Conservation (phyloP, 495 filamentous ascomycete genomes). For the Xylaria grammica region DNA sequence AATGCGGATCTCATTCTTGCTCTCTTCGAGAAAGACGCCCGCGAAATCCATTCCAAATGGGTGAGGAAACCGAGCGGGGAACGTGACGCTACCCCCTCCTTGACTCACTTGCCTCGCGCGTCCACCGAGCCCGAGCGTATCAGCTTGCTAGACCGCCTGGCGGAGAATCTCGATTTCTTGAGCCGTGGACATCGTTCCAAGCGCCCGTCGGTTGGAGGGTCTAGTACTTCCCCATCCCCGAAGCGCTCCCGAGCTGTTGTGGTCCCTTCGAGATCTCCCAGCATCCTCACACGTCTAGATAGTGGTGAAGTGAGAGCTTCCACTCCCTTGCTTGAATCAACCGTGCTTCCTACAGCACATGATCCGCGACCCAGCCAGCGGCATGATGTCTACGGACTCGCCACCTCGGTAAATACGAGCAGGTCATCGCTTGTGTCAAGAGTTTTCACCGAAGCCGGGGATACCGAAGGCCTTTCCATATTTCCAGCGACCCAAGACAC, state of each 20-base stretch:
- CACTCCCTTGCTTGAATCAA: slow-evolving; percentile 23
- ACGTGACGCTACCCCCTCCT: slow-evolving; percentile 25
- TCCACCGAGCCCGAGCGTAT: slow-evolving; percentile 33
- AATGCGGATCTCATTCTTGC: slow-evolving; percentile 23
- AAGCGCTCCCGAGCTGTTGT: slow-evolving; percentile 17
- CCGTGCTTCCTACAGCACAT: slow-evolving; percentile 2
- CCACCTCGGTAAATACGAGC: slow-evolving; percentile 26
- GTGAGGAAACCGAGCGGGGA: slow-evolving; percentile 32
- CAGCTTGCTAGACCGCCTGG: slow-evolving; percentile 20
- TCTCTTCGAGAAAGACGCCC: slow-evolving; percentile 31
- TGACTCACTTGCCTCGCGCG: slow-evolving; percentile 25
- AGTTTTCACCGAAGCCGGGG: slow-evolving; percentile 33
- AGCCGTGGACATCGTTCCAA: slow-evolving; percentile 9
- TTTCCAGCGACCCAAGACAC: slow-evolving; percentile 27
- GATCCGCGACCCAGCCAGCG: slow-evolving; percentile 6
- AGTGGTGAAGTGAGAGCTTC: slow-evolving; percentile 30
- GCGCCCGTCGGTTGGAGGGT: slow-evolving; percentile 13
- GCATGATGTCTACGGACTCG: slow-evolving; percentile 15
- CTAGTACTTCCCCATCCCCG: slow-evolving; percentile 4
- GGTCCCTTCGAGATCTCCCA: slow-evolving; percentile 21
- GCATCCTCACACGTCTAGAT: slow-evolving; percentile 33
- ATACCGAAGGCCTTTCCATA: slow-evolving; percentile 7
- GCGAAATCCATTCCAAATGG: slow-evolving; percentile 35
- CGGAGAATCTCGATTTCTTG: slow-evolving; percentile 25
- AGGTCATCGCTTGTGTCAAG: slow-evolving; percentile 29